Evolutionary conservation across 176 grass and related monocot genomes (phyloP).

Genomic region (Avena sativa): DNA sequence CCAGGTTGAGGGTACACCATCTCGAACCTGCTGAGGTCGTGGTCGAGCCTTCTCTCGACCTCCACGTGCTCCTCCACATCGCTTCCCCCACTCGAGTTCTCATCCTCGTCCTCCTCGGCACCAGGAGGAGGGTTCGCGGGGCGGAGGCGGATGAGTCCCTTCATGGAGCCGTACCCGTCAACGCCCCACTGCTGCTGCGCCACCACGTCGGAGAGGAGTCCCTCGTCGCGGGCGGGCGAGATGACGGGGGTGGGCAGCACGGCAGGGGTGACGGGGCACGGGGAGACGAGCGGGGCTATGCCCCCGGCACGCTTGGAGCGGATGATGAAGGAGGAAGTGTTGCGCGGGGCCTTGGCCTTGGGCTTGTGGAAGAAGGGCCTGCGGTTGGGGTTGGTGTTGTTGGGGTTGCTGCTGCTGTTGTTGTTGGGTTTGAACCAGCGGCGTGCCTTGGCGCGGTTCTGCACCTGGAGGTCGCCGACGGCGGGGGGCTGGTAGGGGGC

Average conservation of each 20-base stretch:
- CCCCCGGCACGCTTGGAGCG: slow-evolving; percentile 83
- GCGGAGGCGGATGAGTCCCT: slow-evolving; percentile 87
- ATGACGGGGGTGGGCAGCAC: slow-evolving; percentile 82
- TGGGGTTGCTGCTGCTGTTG: slow-evolving; percentile 17
- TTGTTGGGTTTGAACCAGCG: slow-evolving; percentile 72
- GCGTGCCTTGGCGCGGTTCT: slow-evolving; percentile 86
- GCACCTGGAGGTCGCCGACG: slow-evolving; percentile 76
- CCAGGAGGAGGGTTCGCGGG: not conserved
- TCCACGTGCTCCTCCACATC: slow-evolving; percentile 86
- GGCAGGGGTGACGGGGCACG: slow-evolving; percentile 74
- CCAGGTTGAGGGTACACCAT: slow-evolving; percentile 73
- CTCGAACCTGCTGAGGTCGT: slow-evolving; percentile 94
- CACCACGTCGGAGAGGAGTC: slow-evolving; percentile 63
- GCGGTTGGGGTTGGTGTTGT: not conserved
- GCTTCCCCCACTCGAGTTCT: slow-evolving; percentile 42
- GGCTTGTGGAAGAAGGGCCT: not conserved
- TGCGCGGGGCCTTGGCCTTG: slow-evolving; percentile 67
- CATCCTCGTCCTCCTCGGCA: slow-evolving; percentile 32
- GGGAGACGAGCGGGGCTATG: slow-evolving; percentile 84
- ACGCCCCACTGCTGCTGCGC: slow-evolving; percentile 94
- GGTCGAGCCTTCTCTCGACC: slow-evolving; percentile 87
- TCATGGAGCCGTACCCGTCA: slow-evolving; percentile 94
- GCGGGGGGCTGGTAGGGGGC: slow-evolving; percentile 69
- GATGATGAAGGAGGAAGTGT: slow-evolving; percentile 93
- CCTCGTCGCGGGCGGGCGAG: slow-evolving; percentile 77